Base-by-base conservation (phyloP, 2,329 filamentous ascomycete genomes). In the Zymoseptoria brevis region DNA sequence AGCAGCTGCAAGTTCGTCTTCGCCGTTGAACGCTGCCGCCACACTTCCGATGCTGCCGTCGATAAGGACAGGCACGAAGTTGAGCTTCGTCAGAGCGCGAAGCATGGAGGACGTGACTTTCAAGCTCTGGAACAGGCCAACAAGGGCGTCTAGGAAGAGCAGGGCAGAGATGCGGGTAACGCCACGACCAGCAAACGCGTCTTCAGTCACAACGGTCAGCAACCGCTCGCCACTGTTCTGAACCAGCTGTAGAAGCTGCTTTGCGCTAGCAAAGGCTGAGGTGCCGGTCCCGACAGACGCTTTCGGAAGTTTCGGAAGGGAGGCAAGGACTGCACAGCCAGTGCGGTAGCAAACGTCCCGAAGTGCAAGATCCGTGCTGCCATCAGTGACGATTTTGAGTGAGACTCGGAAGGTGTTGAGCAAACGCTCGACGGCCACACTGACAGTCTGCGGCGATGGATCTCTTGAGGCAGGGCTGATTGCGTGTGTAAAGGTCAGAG, bases 321-420 rank as follows among this genome's bases (percentile, higher is more conserved):
- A 59, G 7, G 50, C 59, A 16, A 67, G 54, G 21, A 71, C 63
- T 2, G 67, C 55, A 72, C 92, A 93, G 76, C 89, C 92, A 67
- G 96, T 96, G 68, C 88, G 88, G 74, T 97, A 99, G 75, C 96
- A 93, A 21, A 89, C 82, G 59, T 94, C 86, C 55, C 94, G 86
- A 48, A 99, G 77, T 57, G 85, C 81, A 16, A 88, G 78, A 56
- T 83, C 86, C 4, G 87, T 86, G 1, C 86, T 82, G 69, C 88
- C 87, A 62, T 88, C 86, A 64, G 87, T 84, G 57, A 96, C 87
- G 4, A 90, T 90, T 66, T 87, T 83, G 13, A 96, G 79, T 62
- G 89, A 92, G 48, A 90, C 84, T 63, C 96, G 89, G 79, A 99
- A 96, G 3, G 97, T 82, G 70, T 96, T 88, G 70, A 91, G 92